Percentiles rank a stretch among this genome's conserved stretches.
phyloP scores from a whole-genome alignment of 2,329 filamentous ascomycete genomes.

The Xylariaceae sp. region DNA sequence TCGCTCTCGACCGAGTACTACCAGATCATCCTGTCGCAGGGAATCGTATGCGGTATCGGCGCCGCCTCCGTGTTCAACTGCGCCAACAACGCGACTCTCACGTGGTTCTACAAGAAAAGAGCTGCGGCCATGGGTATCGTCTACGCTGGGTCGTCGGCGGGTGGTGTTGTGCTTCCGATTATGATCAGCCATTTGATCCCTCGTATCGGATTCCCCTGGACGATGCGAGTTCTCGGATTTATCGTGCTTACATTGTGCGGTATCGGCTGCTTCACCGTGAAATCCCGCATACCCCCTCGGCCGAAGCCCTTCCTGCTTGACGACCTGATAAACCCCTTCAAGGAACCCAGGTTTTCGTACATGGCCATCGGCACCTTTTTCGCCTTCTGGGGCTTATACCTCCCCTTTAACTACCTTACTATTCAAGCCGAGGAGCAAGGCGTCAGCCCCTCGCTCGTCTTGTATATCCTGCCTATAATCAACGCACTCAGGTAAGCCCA shows the following conservation, averaged over 20 bases:
- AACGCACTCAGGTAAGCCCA: constrained; percentile 19
- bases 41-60: constrained; percentile 33
- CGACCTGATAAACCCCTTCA: constrained; percentile 44
- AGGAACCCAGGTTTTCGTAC: constrained; percentile 31
- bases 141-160: constrained; percentile 45
- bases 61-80: constrained; percentile 18
- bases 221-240: constrained; percentile 36
- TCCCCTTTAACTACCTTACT: constrained; percentile 19
- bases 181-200: constrained; percentile 47
- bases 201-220: constrained; percentile 37
- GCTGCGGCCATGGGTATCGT: constrained; percentile 18
- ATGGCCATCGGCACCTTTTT: constrained; percentile 14
- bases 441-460: constrained; percentile 11
- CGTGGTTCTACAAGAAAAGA: constrained; percentile 17
- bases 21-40: constrained; percentile 38
- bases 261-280: constrained; percentile 32
- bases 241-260: constrained; percentile 33
- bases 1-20: constrained; percentile 41
- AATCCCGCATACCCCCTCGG: constrained; percentile 34
- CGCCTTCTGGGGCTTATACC: constrained; percentile 18
- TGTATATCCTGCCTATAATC: constrained; percentile 19
- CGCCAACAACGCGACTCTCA: constrained; percentile 16
- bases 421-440: constrained; percentile 19
- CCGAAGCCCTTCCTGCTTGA: constrained; percentile 38
- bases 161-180: constrained; percentile 53